Percentiles rank a stretch among this genome's conserved stretches.
Evolutionary conservation across 495 filamentous ascomycete species (phyloP).

Genomic region (Neurospora tetraspora): DNA sequence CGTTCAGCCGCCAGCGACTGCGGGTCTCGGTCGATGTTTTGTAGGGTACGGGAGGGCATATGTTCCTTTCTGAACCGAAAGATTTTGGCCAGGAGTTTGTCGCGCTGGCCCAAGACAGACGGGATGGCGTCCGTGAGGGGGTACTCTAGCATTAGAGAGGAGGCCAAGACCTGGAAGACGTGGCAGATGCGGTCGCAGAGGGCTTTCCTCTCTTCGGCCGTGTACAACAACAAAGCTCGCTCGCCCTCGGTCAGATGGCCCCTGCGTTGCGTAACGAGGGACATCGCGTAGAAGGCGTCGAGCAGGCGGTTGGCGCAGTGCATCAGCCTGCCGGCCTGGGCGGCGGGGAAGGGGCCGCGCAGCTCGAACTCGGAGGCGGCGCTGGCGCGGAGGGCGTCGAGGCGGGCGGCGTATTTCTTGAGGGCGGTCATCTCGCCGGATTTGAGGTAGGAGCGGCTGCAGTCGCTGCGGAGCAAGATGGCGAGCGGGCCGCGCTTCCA

Average conservation of each 20-base stretch:
- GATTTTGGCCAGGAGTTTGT: slow-evolving; percentile 80
- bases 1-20: slow-evolving; percentile 8
- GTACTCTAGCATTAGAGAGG: slow-evolving; percentile 86
- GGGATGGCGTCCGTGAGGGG: slow-evolving; percentile 82
- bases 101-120: slow-evolving; percentile 66
- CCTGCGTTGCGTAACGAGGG: slow-evolving; percentile 78
- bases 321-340: slow-evolving; percentile 59
- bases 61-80: slow-evolving; percentile 70
- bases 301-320: slow-evolving; percentile 71
- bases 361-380: slow-evolving; percentile 78
- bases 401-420: slow-evolving; percentile 46
- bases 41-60: slow-evolving; percentile 20
- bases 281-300: slow-evolving; percentile 92
- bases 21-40: slow-evolving; percentile 1
- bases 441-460: slow-evolving; percentile 61
- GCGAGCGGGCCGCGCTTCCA: slow-evolving; percentile 94
- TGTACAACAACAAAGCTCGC: slow-evolving; percentile 65
- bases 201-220: slow-evolving; percentile 65
- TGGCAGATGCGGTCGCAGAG: slow-evolving; percentile 83
- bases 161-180: slow-evolving; percentile 85
- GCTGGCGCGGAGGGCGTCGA: slow-evolving; percentile 64
- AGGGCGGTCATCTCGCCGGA: slow-evolving; percentile 68
- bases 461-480: slow-evolving; percentile 46
- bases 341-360: slow-evolving; percentile 69
- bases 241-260: slow-evolving; percentile 69